These are phyloP conservation scores for Lippia alba DNA, from an alignment of 305 asterid genomes.

Conservation along the genomic window DNA sequence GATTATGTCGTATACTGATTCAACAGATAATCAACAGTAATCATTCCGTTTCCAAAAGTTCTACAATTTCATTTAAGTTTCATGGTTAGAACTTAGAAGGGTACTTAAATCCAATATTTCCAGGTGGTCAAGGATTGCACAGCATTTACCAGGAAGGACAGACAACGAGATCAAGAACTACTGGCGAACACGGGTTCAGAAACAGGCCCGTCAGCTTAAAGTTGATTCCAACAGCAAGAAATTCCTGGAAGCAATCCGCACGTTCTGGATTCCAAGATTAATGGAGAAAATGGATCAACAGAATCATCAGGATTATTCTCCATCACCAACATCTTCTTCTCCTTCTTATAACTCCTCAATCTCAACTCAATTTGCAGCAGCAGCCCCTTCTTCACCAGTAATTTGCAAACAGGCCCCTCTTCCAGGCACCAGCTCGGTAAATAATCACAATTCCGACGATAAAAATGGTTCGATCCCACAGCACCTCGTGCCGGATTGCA, in stretches of 20 bases:
- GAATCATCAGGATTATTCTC: constrained; percentile 51
- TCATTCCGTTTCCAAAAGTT: no score
- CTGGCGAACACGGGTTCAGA: constrained; percentile 91
- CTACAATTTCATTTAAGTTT: no score
- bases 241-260: constrained; percentile 69
- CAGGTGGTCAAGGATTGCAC: constrained; percentile 93
- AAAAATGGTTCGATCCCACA: not conserved
- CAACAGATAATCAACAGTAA: no score
- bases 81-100: no score
- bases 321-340: constrained; percentile 38
- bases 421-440: constrained; percentile 1
- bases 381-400: constrained; percentile 25
- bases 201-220: constrained; percentile 81
- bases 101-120: not conserved
- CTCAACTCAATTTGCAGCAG: constrained; percentile 23
- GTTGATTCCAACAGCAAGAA: constrained; percentile 72
- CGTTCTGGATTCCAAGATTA: constrained; percentile 72
- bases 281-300: constrained; percentile 60
- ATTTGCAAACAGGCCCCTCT: constrained; percentile 26
- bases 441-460: constrained; percentile 6
- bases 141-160: constrained; percentile 79
- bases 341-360: constrained; percentile 37
- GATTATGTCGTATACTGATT: no score
- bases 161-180: constrained; percentile 88
- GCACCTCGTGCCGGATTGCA: not conserved